phyloP scores from a whole-genome alignment of 805 yeast species.

The Brettanomyces bruxellensis region DNA sequence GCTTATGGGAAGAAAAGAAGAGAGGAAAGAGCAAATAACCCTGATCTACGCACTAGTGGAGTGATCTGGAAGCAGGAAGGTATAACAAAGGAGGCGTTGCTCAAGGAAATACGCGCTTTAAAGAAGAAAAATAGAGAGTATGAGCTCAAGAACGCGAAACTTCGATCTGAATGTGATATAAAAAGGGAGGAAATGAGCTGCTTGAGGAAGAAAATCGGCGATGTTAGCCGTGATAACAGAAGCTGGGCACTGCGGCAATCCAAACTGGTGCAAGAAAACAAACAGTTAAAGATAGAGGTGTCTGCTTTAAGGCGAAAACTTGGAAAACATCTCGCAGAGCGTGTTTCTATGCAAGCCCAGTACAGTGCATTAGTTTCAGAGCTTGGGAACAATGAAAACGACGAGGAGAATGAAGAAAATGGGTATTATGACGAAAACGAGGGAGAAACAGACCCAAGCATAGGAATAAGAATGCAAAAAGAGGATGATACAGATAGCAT shows the following conservation, averaged over 20 bases:
- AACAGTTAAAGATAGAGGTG: not conserved
- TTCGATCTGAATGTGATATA: not conserved
- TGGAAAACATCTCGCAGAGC: constrained; percentile 3
- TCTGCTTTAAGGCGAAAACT: not conserved
- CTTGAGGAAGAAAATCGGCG: not conserved
- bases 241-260: not conserved
- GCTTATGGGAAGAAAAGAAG: not conserved
- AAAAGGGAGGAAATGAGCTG: not conserved
- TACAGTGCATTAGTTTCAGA: not conserved
- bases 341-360: not conserved
- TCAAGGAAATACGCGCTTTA: not conserved
- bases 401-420: not conserved
- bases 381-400: not conserved
- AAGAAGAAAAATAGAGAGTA: not conserved
- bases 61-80: not conserved
- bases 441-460: not conserved
- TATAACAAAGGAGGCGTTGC: not conserved
- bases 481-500: not conserved
- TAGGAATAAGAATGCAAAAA: not conserved
- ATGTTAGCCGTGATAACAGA: not conserved
- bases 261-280: not conserved
- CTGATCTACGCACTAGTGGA: not conserved
- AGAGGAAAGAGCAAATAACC: not conserved
- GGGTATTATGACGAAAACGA: not conserved
- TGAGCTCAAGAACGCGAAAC: not conserved